A percentile compares a stretch with the other conserved stretches of the same genome.
Evolutionary conservation across 257 asterid genomes (phyloP).

Genomic region (Fraxinus americana): DNA sequence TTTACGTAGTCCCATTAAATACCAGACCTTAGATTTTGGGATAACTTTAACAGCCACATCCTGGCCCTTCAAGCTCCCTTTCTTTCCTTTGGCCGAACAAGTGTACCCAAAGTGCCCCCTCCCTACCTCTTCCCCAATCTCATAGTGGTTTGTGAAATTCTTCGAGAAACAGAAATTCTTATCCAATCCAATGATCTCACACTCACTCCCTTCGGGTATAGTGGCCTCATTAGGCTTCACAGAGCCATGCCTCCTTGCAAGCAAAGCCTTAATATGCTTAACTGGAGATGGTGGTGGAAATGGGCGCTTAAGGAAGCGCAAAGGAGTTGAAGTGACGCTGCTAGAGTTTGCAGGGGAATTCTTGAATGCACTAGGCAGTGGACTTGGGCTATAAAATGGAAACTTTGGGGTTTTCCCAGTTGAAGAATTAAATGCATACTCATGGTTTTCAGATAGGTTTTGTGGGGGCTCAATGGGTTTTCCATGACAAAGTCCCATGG

Average conservation of each 20-base stretch:
- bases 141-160: background rate
- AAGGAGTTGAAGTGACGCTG: constrained; percentile 52
- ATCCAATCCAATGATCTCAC: constrained; percentile 18
- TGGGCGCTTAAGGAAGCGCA: constrained; percentile 43
- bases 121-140: constrained; percentile 77
- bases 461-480: constrained; percentile 49
- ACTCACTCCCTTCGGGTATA: constrained; percentile 55
- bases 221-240: constrained; percentile 23
- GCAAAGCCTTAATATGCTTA: background rate
- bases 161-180: background rate
- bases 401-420: constrained; percentile 50
- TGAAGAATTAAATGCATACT: constrained; percentile 33
- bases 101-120: constrained; percentile 96
- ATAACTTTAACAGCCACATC: constrained; percentile 94
- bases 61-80: constrained; percentile 81
- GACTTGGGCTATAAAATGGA: constrained; percentile 59
- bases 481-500: constrained; percentile 60
- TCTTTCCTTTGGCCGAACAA: constrained; percentile 76
- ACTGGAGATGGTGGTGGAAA: constrained; percentile 35
- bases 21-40: constrained; percentile 74
- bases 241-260: background rate
- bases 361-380: constrained; percentile 46
- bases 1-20: background rate
- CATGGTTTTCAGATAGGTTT: constrained; percentile 38
- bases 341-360: constrained; percentile 48